phyloP scores from a whole-genome alignment of 495 filamentous ascomycete species.

The Bombardia bombarda region DNA sequence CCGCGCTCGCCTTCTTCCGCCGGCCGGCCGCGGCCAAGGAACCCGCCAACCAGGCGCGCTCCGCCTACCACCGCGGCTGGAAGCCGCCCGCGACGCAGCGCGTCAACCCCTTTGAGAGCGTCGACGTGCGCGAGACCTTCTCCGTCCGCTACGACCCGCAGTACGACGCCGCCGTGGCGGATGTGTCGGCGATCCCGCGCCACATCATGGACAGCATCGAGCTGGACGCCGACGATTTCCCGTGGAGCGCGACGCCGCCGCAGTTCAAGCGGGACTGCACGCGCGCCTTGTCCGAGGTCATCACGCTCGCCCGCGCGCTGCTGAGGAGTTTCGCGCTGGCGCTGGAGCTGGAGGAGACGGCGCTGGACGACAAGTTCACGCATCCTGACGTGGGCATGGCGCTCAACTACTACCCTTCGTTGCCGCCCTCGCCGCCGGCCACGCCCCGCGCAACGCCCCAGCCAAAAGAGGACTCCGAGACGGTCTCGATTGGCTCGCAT shows the following conservation, averaged over 20 bases:
- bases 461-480: neutral
- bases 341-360: slow-evolving; percentile 39
- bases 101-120: slow-evolving; percentile 28
- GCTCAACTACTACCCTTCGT: slow-evolving; percentile 24
- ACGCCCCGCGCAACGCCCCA: neutral
- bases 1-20: slow-evolving; percentile 37
- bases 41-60: slow-evolving; percentile 14
- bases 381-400: slow-evolving; percentile 32
- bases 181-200: slow-evolving; percentile 23
- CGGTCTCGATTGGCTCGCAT: slow-evolving; percentile 45
- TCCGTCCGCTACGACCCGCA: slow-evolving; percentile 35
- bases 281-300: slow-evolving; percentile 35
- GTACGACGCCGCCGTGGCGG: slow-evolving; percentile 33
- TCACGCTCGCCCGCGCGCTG: slow-evolving; percentile 38
- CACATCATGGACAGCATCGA: slow-evolving; percentile 31
- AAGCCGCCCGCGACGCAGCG: slow-evolving; percentile 19
- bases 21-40: slow-evolving; percentile 35
- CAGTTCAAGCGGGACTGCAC: slow-evolving; percentile 37
- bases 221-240: slow-evolving; percentile 37
- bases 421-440: neutral
- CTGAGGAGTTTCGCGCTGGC: slow-evolving; percentile 40
- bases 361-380: slow-evolving; percentile 40
- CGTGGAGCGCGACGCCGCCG: slow-evolving; percentile 39
- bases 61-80: slow-evolving; percentile 20
- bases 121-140: slow-evolving; percentile 35